Evolutionary conservation across 2,329 filamentous ascomycete species (phyloP).

Genomic region (Fusarium sp.): DNA sequence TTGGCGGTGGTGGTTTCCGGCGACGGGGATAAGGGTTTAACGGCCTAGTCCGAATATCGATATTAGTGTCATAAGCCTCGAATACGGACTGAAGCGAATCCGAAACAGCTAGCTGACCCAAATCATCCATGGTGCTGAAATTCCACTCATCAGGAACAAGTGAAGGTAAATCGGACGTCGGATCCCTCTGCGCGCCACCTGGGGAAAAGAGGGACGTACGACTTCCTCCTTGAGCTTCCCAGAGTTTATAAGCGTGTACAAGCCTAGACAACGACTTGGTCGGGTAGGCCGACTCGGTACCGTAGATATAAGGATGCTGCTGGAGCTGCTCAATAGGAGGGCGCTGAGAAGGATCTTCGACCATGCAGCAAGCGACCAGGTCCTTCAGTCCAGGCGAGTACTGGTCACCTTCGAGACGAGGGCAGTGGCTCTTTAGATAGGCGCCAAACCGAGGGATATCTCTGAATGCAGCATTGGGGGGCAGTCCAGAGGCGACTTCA

Average conservation of each 20-base stretch:
- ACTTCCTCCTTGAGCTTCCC: slow-evolving; percentile 77
- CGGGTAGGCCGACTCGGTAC: not conserved
- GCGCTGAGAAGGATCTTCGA: slow-evolving; percentile 55
- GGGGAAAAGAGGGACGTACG: slow-evolving; percentile 69
- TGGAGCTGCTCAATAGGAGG: not conserved
- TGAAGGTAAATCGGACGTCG: slow-evolving; percentile 1
- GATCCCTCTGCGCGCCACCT: slow-evolving; percentile 64
- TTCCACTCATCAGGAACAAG: not conserved
- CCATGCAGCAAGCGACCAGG: slow-evolving; percentile 76
- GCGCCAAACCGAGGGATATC: slow-evolving; percentile 59
- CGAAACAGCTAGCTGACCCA: not conserved
- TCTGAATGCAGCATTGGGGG: slow-evolving; percentile 70
- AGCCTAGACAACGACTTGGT: not conserved
- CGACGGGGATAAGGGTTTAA: no score
- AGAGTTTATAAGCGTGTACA: slow-evolving; percentile 73
- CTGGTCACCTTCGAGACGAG: slow-evolving; percentile 73
- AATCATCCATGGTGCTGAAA: not conserved
- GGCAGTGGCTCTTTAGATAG: slow-evolving; percentile 67
- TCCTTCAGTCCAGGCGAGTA: slow-evolving; percentile 74
- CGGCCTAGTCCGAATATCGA: no score
- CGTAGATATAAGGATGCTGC: not conserved
- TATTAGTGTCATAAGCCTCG: slow-evolving; percentile 62
- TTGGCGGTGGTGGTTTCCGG: slow-evolving; percentile 48
- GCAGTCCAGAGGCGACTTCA: slow-evolving; percentile 80
- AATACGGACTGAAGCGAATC: slow-evolving; percentile 60